Conservation (phyloP, 805 yeast genomes). For the Saccharomycopsis malanga region DNA sequence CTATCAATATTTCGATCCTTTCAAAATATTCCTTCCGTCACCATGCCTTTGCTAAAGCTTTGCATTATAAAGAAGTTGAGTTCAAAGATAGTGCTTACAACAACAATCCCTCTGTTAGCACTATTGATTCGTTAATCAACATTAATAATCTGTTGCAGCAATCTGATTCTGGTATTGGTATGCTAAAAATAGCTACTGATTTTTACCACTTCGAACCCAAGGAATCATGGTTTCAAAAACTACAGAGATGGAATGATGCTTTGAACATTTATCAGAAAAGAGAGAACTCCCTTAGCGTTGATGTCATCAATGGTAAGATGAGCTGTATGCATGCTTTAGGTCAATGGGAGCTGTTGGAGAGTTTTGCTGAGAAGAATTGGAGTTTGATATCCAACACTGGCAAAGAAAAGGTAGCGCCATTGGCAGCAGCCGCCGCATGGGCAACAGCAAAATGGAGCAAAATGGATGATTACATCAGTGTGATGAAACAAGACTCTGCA, state of each 20-base stretch:
- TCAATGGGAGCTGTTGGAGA: constrained; percentile 91
- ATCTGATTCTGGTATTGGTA: constrained; percentile 96
- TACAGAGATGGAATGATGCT: constrained; percentile 98
- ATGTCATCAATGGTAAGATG: constrained; percentile 95
- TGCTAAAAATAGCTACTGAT: constrained; percentile 86
- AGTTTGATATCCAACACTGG: constrained; percentile 60
- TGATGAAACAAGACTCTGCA: constrained; percentile 88
- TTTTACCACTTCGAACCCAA: constrained; percentile 86
- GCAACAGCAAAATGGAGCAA: constrained; percentile 95
- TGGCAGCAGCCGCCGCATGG: constrained; percentile 99
- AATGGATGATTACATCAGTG: constrained; percentile 85
- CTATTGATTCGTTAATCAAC: constrained; percentile 85
- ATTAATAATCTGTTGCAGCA: constrained; percentile 94
- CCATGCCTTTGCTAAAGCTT: constrained; percentile 95
- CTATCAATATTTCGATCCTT: constrained; percentile 80
- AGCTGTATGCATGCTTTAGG: constrained; percentile 97
- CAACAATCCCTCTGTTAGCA: constrained; percentile 50
- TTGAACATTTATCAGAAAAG: constrained; percentile 75
- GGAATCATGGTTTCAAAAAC: constrained; percentile 96
- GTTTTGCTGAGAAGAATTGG: constrained; percentile 86
- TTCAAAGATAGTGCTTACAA: constrained; percentile 50
- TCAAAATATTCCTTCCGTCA: constrained; percentile 92
- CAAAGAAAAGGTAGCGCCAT: constrained; percentile 81
- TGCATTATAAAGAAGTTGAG: constrained; percentile 92
- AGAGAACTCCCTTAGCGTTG: constrained; percentile 51